Base-by-base conservation (phyloP, 2,329 filamentous ascomycete genomes). In the Ceratocystis cubensis region DNA sequence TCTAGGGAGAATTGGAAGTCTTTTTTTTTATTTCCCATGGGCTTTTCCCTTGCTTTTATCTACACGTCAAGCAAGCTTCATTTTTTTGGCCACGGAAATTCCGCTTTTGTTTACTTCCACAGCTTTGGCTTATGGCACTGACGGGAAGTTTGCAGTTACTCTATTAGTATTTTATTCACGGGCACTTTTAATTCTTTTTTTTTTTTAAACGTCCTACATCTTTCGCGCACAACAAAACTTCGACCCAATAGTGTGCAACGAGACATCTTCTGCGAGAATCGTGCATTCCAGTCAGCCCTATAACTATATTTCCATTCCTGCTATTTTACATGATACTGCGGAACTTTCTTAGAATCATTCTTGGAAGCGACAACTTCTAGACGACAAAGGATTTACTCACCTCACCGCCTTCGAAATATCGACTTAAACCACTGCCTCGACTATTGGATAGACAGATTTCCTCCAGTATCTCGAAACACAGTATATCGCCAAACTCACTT, bases 1-100 rank as follows among this genome's bases (percentile, higher is more conserved):
- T 57, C 53, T 50, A 57, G 33, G 37, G 50, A 45, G 28, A 48
- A 28, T 63, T 25, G 10, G 2, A 46, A 30, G 30, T 57, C 6
- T 66, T 68, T 65, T 65, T 64, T 45, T 63, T 61, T 45, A n/a
- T 57, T 64, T 59, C 17, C 44, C 63, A 46, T 41, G 13, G 4
- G 10, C 61, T 50, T 25, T 37, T 64, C 15, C 22, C 15, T 17
- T 62, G 25, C 13, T 53, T 5, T 41, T 41, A 5, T 53, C 45
- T 65, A n/a, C 56, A 41, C 33, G n/a, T 30, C n/a, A 15, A 20
- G 48, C 44, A 44, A 41, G 33, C 50, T 44, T 65, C 37, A 57
- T 28, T 3, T 41, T 10, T 15, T 15, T 15, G 15, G 33, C 1
- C 30, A 37, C 44, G 25, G 20, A 61, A 30, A 20, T 64, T 61